Evolutionary conservation across 2,329 filamentous ascomycete species (phyloP), one percentile per base, ranked within the genome.

Genomic region (Cladophialophora chaetospira): DNA sequence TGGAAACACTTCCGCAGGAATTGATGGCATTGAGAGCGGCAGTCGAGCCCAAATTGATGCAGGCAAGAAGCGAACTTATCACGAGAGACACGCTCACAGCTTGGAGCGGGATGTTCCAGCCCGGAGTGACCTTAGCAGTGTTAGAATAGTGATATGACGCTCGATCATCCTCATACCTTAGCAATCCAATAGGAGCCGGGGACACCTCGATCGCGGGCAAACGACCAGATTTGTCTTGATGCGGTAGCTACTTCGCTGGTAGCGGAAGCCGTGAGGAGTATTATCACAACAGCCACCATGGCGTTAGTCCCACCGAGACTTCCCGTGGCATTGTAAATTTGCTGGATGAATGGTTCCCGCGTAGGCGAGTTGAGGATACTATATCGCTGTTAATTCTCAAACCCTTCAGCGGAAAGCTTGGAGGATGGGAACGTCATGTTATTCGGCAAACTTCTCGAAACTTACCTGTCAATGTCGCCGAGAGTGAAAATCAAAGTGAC

Each of bases 191-290:
- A 11, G 5, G 40, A 38, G 11, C 40, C 10, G 21, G 73, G 74
- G 3, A 77, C 51, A 3, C 75, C 75, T 28, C 66, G 63, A 53
- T 77, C 75, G 21, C 75, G 71, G 2, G 74, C 72, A 64, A 84
- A 84, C 0, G 82, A 79, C 78, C 79, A 84, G 9, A 81, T 76
- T 53, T 83, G 77, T 10, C 82, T 76, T 0, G 82, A 84, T 0
- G 82, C 81, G 0, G 84, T 80, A 1, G 80, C 81, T 0, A 86
- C 76, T 57, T 81, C 79, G 1, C 78, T 78, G 17, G 82, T 77
- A 11, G 76, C 79, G 31, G 75, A 73, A 5, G 70, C 72, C 0
- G 77, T 77, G 77, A 15, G 75, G 23, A 77, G 64, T 5, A 73
- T 63, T 29, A 74, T 69, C 5, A 80, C 70, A 5, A 80, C 70